Base-by-base conservation (phyloP, 2,329 filamentous ascomycete genomes). In the Arthrobotrys entomopaga region DNA sequence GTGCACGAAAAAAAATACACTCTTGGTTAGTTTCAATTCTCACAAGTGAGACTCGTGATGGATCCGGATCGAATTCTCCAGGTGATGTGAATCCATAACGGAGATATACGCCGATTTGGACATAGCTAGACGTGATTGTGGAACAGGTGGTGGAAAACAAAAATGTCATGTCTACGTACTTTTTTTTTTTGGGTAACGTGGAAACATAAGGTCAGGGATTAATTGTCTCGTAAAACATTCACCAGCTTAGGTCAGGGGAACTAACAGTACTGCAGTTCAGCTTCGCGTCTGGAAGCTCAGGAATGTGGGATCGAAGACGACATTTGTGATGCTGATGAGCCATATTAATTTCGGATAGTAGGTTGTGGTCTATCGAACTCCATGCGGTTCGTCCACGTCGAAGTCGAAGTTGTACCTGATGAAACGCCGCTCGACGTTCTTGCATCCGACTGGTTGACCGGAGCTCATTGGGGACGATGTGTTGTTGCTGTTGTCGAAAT, bases 401-500 rank as follows among this genome's bases (percentile, higher is more conserved):
- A 34, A 34, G 29, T 24, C 22, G 20, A n/a, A 13, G 42, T 15
- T 7, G 20, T 29, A 29, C 24, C 13, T 34, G 50, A 53, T 29
- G 24, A 34, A 34, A 53, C 20, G 16, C 42, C 16, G n/a, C 26
- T 53, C 24, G 50, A 34, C 13, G 50, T 34, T 10, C 29, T 29
- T 65, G 61, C 56, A 19, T n/a, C 29, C 13, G 3, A 19, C 2
- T n/a, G 54, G 34, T 38, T 67, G 56, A 54, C 64, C 19, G 54
- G 65, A 61, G 56, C 49, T 69, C 40, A 69, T 69, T 69, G 56
- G 56, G 16, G 56, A 38, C 24, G 24, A 54, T 69, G 65, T 69
- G 65, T 69, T 69, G 65, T 56, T n/a, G 26, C 65, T 69, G 65
- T 69, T 60, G 65, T 69, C 65, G 65, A 69, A 69, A 69, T 69